Percentiles rank a stretch among this genome's conserved stretches.
Conservation (phyloP, 176 grass and related monocot species). For the Rhynchospora tenuis region DNA sequence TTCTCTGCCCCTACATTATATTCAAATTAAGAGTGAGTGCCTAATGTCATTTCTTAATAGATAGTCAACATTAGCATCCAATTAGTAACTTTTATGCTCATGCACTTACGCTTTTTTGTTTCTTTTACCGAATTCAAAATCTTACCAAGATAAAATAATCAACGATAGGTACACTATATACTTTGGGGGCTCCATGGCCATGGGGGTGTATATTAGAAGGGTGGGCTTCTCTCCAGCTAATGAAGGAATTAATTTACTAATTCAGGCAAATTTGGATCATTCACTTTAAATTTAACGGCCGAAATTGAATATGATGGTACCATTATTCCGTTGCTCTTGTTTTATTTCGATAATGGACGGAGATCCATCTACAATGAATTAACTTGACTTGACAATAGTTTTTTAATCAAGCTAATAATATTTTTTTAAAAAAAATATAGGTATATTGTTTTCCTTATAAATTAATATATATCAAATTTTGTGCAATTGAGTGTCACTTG, state of each 20-base stretch:
- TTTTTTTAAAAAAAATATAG: not conserved
- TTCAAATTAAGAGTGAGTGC: constrained; percentile 11
- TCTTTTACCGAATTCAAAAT: not conserved
- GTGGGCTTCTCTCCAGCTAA: not conserved
- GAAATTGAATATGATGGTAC: not conserved
- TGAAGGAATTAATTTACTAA: not conserved
- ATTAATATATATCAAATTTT: not conserved
- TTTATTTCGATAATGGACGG: not conserved
- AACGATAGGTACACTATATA: not conserved
- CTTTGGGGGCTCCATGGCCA: not conserved
- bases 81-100: not conserved
- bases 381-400: not conserved
- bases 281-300: not conserved
- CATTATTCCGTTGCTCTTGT: no score
- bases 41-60: constrained; percentile 14
- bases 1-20: not conserved
- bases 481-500: not conserved
- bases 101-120: not conserved
- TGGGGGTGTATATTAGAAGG: not conserved
- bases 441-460: not conserved
- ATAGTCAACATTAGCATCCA: constrained; percentile 37
- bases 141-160: not conserved
- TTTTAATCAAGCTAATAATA: not conserved
- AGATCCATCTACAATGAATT: not conserved
- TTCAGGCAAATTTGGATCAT: not conserved